These are phyloP conservation scores for Rhynchosporium secalis DNA, from an alignment of 2,329 filamentous ascomycete genomes.

Conservation along the genomic window DNA sequence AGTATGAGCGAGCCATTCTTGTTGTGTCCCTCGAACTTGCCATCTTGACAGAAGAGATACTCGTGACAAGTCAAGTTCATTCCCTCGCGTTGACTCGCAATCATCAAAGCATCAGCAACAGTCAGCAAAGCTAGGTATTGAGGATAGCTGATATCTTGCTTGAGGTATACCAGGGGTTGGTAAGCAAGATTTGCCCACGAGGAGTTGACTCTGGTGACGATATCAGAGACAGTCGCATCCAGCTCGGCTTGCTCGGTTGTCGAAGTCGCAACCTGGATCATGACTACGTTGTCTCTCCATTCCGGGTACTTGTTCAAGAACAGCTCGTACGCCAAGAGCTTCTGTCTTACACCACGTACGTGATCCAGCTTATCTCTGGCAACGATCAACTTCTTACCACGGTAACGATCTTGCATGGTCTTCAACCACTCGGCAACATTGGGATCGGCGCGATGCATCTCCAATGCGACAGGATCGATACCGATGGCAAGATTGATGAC, in stretches of 20 bases:
- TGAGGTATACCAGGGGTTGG: slow-evolving; percentile 88
- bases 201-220: slow-evolving; percentile 92
- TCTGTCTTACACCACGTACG: slow-evolving; percentile 89
- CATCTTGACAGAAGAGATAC: slow-evolving; percentile 91
- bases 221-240: slow-evolving; percentile 85
- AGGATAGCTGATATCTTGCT: slow-evolving; percentile 89
- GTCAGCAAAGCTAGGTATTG: slow-evolving; percentile 92
- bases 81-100: slow-evolving; percentile 91
- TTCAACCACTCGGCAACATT: slow-evolving; percentile 78
- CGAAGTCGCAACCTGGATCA: slow-evolving; percentile 92
- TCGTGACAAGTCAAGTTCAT: slow-evolving; percentile 98
- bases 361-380: slow-evolving; percentile 92
- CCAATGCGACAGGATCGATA: slow-evolving; percentile 79
- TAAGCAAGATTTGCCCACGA: slow-evolving; percentile 88
- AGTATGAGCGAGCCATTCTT: slow-evolving; percentile 88
- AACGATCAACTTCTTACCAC: slow-evolving; percentile 86
- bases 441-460: slow-evolving; percentile 66
- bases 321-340: slow-evolving; percentile 83
- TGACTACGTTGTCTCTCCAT: slow-evolving; percentile 82
- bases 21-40: slow-evolving; percentile 65
- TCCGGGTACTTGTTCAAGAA: slow-evolving; percentile 93
- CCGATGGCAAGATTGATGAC: slow-evolving; percentile 85
- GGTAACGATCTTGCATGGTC: slow-evolving; percentile 79
- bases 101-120: slow-evolving; percentile 88
- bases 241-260: slow-evolving; percentile 86